Conservation (phyloP, 495 filamentous ascomycete species). For the Penicillium simplicissimum region DNA sequence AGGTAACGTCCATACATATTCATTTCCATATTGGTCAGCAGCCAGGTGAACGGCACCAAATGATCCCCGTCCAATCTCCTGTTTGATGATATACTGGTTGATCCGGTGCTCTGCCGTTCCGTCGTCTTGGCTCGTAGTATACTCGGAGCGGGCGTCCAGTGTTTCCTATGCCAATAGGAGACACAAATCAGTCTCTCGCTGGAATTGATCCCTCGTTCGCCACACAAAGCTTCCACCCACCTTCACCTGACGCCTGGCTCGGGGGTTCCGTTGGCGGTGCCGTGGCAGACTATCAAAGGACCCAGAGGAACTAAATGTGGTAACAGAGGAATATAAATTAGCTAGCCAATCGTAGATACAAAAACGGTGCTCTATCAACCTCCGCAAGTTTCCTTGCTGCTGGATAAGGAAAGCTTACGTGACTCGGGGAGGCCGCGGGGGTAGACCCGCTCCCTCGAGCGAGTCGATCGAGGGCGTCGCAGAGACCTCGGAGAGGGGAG, state of each 20-base stretch:
- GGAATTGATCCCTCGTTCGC: slow-evolving; percentile 14
- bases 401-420: slow-evolving; percentile 16
- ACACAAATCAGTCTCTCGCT: slow-evolving; percentile 27
- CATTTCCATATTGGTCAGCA: slow-evolving; percentile 83
- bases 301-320: slow-evolving; percentile 45
- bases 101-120: slow-evolving; percentile 76
- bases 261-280: slow-evolving; percentile 73
- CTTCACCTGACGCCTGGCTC: slow-evolving; percentile 71
- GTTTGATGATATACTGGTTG: slow-evolving; percentile 92
- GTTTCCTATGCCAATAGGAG: slow-evolving; percentile 65
- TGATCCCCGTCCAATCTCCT: slow-evolving; percentile 94
- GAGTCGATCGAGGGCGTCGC: slow-evolving; percentile 12
- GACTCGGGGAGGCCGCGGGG: slow-evolving; percentile 16
- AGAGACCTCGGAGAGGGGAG: slow-evolving; percentile 21
- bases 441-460: slow-evolving; percentile 2
- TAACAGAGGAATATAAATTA: background rate
- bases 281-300: slow-evolving; percentile 68
- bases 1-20: slow-evolving; percentile 71
- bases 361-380: background rate
- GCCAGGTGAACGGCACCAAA: slow-evolving; percentile 94
- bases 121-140: slow-evolving; percentile 82
- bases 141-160: slow-evolving; percentile 83
- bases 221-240: slow-evolving; percentile 36
- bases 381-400: background rate
- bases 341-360: background rate